Evolutionary conservation across 371 early-diverging fungal species (phyloP).

Genomic region (Nematocida ironsii): DNA sequence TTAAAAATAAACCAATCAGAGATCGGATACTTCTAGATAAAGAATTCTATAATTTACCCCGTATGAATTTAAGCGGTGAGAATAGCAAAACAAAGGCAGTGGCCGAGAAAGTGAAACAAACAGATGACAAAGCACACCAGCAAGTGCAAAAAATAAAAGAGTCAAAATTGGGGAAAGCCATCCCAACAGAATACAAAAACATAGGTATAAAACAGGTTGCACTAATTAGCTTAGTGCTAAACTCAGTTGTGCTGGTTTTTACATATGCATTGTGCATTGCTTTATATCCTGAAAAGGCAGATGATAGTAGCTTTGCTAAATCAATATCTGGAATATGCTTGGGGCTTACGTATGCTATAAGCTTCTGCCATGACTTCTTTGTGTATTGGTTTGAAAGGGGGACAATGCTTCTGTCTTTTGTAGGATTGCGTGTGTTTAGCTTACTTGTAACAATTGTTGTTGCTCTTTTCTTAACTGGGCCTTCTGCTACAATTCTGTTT

Average conservation of each 20-base stretch:
- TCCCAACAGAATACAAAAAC: conserved; percentile 37
- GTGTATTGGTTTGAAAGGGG: conserved; percentile 34
- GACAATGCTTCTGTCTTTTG: conserved; percentile 35
- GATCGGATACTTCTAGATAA: conserved; percentile 22
- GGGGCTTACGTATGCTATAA: background rate
- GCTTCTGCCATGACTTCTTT: conserved; percentile 5
- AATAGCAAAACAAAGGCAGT: conserved; percentile 38
- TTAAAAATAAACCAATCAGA: conserved; percentile 12
- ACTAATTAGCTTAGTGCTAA: conserved; percentile 12
- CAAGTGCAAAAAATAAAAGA: conserved; percentile 28
- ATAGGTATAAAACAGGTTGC: conserved; percentile 25
- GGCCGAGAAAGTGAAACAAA: conserved; percentile 42
- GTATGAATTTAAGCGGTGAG: conserved; percentile 23
- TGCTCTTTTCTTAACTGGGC: background rate
- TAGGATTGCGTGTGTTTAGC: conserved; percentile 4
- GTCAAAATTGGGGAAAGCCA: conserved; percentile 36
- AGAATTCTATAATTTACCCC: conserved; percentile 20
- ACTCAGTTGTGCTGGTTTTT: background rate
- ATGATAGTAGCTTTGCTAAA: background rate
- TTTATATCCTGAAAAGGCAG: background rate
- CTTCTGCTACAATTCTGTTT: conserved; percentile 6
- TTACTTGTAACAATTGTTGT: background rate
- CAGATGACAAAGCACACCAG: conserved; percentile 52
- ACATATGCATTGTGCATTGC: conserved; percentile 20
- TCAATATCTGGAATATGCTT: conserved; percentile 6